Evolutionary conservation across 495 filamentous ascomycete genomes (phyloP), one percentile per base, ranked within the genome.

Genomic region (Xylaria grammica): DNA sequence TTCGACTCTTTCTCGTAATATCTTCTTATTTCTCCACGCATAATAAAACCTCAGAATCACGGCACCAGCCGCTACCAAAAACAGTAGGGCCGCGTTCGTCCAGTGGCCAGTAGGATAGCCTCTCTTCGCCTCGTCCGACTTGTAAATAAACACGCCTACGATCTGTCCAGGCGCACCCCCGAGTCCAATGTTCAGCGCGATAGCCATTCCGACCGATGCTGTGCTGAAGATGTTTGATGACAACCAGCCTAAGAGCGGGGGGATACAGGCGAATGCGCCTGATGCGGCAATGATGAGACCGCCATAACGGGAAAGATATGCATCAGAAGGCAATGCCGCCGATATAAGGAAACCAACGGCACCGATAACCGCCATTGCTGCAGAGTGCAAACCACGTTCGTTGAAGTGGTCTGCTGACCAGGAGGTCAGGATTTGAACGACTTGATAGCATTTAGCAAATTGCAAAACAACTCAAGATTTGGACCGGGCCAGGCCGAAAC

Each of bases 121-220:
- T 4, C 49, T 71, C 36, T 75, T 73, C 15, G 77, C 82, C 69
- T 92, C 89, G 45, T 87, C 75, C 0, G 80, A 76, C 66, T 87
- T 89, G 73, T 90, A 92, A 45, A 91, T 90, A 85, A 87, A 92
- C 6, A 91, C 88, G 0, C 88, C 88, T 0, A 86, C 85, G 26
- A 91, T 90, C 70, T 91, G 88, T 4, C 89, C 89, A 0, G 87
- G 84, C 0, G 86, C 87, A 13, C 74, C 78, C 0, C 89, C 89
- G 36, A 90, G 78, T 0, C 83, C 84, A 17, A 90, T 84, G 63
- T 91, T 91, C 44, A 92, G 67, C 3, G 88, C 89, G 48, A 91
- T 89, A 0, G 88, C 89, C 2, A 91, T 79, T 0, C 89, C 89
- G 0, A 85, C 83, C 2, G 87, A 81, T 0, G 83, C 85, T 0